Base-by-base conservation (phyloP, 352 stramenopile genomes). In the Phytopythium mirpurense region DNA sequence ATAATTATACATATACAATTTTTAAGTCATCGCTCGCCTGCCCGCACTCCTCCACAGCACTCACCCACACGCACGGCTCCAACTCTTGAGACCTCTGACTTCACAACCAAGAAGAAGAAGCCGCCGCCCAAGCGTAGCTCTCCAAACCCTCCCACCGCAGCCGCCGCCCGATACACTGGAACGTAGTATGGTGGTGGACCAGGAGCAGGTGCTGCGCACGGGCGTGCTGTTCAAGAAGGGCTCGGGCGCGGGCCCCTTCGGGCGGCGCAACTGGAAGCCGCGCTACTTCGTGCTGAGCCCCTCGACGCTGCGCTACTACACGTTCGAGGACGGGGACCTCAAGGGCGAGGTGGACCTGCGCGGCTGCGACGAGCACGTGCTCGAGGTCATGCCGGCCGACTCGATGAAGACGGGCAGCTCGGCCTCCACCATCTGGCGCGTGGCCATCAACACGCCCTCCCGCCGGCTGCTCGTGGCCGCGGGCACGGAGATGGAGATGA, bases 221-320 rank as follows among this genome's bases (percentile, higher is more conserved):
- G 83, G 83, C 12, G 78, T 93, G 57, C 60, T 93, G 31, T 90
- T 91, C 65, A 93, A 93, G 63, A 89, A 89, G 48, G 78, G 83
- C 45, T 83, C 70, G 2, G 78, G 78, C 56, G 59, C 65, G 5
- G 73, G 76, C 3, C 69, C 78, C n/a, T 79, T 93, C 57, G 80
- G 83, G 2, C 73, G 76, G 31, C 74, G 75, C 53, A 84, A 80
- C 56, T 93, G 82, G 82, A 93, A 93, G 58, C 79, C 82, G 42
- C 77, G 82, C 43, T 88, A 84, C 60, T 90, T 90, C 57, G 74
- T 86, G 42, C 67, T 93, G 7, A 91, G 78, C 23, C 56, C 67
- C 0, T 52, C 62, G 9, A 78, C 68, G 45, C 66, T 93, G 12
- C 62, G 73, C 50, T 93, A 88, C 63, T 93, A 75, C 47, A 90